These are phyloP conservation scores for Leishmania turanica DNA, from an alignment of 208 protist species.

Conservation along the genomic window DNA sequence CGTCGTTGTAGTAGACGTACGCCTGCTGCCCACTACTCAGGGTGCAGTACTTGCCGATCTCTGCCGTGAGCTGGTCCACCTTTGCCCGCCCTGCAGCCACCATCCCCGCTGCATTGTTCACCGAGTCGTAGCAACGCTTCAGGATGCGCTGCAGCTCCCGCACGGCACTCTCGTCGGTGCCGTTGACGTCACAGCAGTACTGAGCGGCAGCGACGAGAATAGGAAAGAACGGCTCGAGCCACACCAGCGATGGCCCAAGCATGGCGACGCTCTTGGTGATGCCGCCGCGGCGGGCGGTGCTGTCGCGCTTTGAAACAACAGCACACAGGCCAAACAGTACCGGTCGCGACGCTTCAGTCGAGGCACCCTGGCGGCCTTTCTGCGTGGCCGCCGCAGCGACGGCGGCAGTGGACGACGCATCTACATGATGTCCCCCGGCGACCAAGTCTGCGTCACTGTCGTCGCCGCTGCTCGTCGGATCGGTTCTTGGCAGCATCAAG, in stretches of 20 bases:
- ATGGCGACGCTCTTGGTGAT: slow-evolving; percentile 83
- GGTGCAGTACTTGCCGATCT: slow-evolving; percentile 43
- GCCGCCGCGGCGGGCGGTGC: slow-evolving; percentile 59
- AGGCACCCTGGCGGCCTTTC: background rate
- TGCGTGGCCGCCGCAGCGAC: background rate
- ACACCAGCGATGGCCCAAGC: slow-evolving; percentile 63
- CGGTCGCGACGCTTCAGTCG: background rate
- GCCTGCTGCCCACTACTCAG: slow-evolving; percentile 34
- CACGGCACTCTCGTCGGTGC: slow-evolving; percentile 49
- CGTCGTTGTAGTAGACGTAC: slow-evolving; percentile 44
- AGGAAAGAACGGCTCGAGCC: slow-evolving; percentile 78
- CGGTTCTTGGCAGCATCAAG: slow-evolving; percentile 18
- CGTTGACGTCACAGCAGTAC: slow-evolving; percentile 71
- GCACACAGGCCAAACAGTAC: slow-evolving; percentile 73
- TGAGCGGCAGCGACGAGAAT: slow-evolving; percentile 65
- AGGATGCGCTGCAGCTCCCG: slow-evolving; percentile 56
- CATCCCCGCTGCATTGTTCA: slow-evolving; percentile 38
- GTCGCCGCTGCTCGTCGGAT: slow-evolving; percentile 14
- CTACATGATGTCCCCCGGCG: background rate
- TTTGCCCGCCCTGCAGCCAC: slow-evolving; percentile 30
- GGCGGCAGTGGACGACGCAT: background rate
- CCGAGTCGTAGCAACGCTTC: slow-evolving; percentile 55
- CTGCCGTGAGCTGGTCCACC: slow-evolving; percentile 36
- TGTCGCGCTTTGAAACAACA: slow-evolving; percentile 72
- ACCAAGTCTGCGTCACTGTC: background rate